These are phyloP conservation scores for Phylloboletellus chloephorus DNA, from an alignment of 1,284 basidiomycete species.

Conservation along the genomic window DNA sequence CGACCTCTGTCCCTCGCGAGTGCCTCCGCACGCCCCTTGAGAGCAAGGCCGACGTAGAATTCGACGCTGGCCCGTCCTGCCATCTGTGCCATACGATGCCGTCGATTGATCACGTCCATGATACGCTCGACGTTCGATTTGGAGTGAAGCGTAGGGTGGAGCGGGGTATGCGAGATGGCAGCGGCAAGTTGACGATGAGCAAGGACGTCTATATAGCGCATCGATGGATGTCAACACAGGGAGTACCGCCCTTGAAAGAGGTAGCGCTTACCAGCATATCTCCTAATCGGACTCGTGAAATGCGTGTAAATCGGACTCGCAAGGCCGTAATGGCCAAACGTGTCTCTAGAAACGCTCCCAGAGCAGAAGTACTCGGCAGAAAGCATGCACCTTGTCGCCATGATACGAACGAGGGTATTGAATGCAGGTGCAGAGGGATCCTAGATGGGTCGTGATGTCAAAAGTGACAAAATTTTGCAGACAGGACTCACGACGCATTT, in stretches of 20 bases:
- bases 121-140: conserved; percentile 87
- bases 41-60: conserved; percentile 92
- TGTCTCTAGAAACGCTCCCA: conserved; percentile 87
- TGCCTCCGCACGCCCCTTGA: conserved; percentile 66
- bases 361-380: conserved; percentile 98
- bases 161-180: conserved; percentile 78
- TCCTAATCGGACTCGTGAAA: conserved; percentile 92
- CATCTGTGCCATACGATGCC: conserved; percentile 96
- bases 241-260: conserved; percentile 18
- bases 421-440: conserved; percentile 82
- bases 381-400: conserved; percentile 98
- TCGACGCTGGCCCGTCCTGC: conserved; percentile 93
- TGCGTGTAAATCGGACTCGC: conserved; percentile 98
- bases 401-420: conserved; percentile 97
- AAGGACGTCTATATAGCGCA: conserved; percentile 87
- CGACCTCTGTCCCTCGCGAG: conserved; percentile 18
- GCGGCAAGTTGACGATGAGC: conserved; percentile 93
- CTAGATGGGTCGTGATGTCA: conserved; percentile 35
- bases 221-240: conserved; percentile 13
- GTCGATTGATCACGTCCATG: conserved; percentile 83
- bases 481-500: conserved; percentile 67
- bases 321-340: conserved; percentile 95
- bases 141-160: conserved; percentile 85
- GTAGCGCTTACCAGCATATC: conserved; percentile 75
- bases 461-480: neutral